Percentiles rank a stretch among this genome's conserved stretches.
Conservation (phyloP, 164 flowering plant species). For the Chimonanthus salicifolius region DNA sequence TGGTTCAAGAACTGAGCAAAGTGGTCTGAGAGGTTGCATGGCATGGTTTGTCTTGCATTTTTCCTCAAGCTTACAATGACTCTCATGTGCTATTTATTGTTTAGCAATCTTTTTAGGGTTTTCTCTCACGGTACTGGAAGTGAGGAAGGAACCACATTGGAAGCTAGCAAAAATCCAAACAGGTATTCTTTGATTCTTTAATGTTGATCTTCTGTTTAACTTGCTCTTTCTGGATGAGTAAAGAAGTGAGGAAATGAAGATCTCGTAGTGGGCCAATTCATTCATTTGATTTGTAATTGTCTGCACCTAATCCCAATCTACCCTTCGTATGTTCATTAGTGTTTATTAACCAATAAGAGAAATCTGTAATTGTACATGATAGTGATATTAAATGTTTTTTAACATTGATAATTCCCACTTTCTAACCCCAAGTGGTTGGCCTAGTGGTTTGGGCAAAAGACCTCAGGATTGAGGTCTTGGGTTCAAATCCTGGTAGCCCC, state of each 20-base stretch:
- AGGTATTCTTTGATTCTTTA: conserved; percentile 31
- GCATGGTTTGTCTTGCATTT: not conserved
- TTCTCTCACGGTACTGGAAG: conserved; percentile 43
- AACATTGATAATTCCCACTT: no score
- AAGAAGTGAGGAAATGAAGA: no score
- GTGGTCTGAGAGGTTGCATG: not conserved
- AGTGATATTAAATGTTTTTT: no score
- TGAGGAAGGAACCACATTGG: conserved; percentile 51
- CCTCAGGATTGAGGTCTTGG: no score
- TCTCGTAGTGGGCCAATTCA: conserved; percentile 54
- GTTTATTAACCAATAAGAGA: no score
- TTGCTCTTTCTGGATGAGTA: not conserved
- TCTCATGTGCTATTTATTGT: conserved; percentile 6
- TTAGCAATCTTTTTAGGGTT: conserved; percentile 49
- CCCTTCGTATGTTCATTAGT: no score
- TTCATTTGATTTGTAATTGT: conserved; percentile 71
- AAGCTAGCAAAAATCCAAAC: conserved; percentile 46
- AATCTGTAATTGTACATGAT: no score
- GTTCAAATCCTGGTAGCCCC: no score
- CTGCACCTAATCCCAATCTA: no score
- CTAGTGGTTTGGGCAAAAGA: no score
- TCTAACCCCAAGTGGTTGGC: no score
- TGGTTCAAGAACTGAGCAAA: not conserved
- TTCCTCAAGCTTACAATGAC: conserved; percentile 9
- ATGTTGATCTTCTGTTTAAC: conserved; percentile 1